phyloP scores from a whole-genome alignment of 2,329 filamentous ascomycete species.

The Incumbomyces delicatus region DNA sequence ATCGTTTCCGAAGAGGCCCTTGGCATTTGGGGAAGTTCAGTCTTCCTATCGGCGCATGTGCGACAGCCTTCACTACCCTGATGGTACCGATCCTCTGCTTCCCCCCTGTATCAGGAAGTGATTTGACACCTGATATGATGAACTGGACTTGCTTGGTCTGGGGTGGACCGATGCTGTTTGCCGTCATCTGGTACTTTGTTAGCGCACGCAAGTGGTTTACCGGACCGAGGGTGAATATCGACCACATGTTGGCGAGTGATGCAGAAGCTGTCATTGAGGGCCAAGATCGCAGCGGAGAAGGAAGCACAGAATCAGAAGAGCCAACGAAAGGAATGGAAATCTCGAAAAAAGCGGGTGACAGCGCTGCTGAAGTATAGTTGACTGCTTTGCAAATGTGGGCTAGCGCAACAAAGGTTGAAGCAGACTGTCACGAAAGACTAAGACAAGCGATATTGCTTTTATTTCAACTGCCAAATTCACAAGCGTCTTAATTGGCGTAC shows the following conservation, averaged over 20 bases:
- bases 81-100: constrained; percentile 61
- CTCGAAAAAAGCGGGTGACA: too few relatives aligned
- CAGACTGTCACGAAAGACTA: too few relatives aligned
- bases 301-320: too few relatives aligned
- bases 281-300: not conserved
- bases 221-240: constrained; percentile 26
- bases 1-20: constrained; percentile 54
- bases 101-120: constrained; percentile 46
- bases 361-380: constrained; percentile 54
- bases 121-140: constrained; percentile 53
- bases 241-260: constrained; percentile 33
- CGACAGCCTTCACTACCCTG: constrained; percentile 50
- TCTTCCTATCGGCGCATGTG: constrained; percentile 43
- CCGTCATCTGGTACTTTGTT: constrained; percentile 24
- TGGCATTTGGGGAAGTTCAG: constrained; percentile 58
- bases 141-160: constrained; percentile 28
- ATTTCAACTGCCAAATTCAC: too few relatives aligned
- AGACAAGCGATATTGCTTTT: too few relatives aligned
- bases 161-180: constrained; percentile 25
- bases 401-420: too few relatives aligned
- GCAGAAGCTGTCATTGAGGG: constrained; percentile 31
- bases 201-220: constrained; percentile 28
- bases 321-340: too few relatives aligned
- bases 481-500: too few relatives aligned
- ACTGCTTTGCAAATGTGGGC: too few relatives aligned